Percentiles rank a stretch among this genome's conserved stretches.
These are phyloP conservation scores for Pterocarpus santalinus DNA, from an alignment of 306 rosid species.

Conservation along the genomic window DNA sequence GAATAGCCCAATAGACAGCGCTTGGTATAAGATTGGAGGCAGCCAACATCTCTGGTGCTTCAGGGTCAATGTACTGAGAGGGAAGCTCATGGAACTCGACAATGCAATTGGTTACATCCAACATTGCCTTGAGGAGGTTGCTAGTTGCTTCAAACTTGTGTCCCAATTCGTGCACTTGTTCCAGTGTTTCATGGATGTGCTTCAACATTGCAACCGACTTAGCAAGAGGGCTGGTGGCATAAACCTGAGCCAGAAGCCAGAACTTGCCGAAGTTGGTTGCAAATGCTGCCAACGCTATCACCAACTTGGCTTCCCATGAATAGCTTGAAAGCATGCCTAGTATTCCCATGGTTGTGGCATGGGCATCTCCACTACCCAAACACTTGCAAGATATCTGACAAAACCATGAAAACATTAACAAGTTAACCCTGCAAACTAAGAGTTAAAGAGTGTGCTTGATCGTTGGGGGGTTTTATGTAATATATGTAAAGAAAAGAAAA, in stretches of 20 bases:
- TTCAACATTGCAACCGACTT: conserved; percentile 61
- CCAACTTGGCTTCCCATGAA: conserved; percentile 78
- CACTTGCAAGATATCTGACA: conserved; percentile 67
- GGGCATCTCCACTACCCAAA: conserved; percentile 59
- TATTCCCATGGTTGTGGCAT: conserved; percentile 66
- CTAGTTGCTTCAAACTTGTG: conserved; percentile 58
- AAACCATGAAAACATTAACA: conserved; percentile 21
- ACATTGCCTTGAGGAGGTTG: conserved; percentile 55
- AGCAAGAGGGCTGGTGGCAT: conserved; percentile 60
- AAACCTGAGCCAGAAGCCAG: conserved; percentile 62
- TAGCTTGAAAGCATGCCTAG: conserved; percentile 56
- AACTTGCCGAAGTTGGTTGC: conserved; percentile 69
- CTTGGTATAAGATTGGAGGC: conserved; percentile 56
- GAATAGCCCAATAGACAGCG: conserved; percentile 78
- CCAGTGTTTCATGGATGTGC: conserved; percentile 61
- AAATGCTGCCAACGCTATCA: conserved; percentile 68
- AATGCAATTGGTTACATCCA: conserved; percentile 64
- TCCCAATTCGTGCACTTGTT: conserved; percentile 48
- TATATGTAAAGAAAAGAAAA: not conserved
- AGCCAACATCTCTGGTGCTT: conserved; percentile 41
- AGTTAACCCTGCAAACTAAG: not conserved
- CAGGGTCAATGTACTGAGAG: conserved; percentile 50
- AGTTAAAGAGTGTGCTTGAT: not conserved
- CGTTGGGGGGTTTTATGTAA: not conserved
- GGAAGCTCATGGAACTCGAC: conserved; percentile 65